Evolutionary conservation across 2,329 filamentous ascomycete genomes (phyloP).

Genomic region (Colletotrichum incanum): DNA sequence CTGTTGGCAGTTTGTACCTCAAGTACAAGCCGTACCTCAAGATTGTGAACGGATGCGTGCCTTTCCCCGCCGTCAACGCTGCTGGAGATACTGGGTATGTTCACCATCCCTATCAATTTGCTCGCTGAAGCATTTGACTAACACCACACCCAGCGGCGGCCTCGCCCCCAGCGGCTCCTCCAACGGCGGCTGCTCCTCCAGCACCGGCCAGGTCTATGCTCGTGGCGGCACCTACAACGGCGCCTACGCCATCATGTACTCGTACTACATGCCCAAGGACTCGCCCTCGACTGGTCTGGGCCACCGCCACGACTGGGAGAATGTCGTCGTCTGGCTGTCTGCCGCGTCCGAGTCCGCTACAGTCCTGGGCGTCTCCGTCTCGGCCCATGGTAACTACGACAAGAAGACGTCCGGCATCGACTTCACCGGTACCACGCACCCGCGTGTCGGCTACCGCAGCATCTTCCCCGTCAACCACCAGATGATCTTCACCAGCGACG

Average conservation of each 20-base stretch:
- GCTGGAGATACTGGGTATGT: slow-evolving; percentile 70
- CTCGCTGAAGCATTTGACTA: slow-evolving; percentile 31
- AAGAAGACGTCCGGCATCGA: slow-evolving; percentile 46
- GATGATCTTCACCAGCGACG: slow-evolving; percentile 52
- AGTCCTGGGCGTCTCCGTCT: slow-evolving; percentile 52
- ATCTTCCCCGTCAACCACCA: slow-evolving; percentile 54
- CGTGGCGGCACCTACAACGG: slow-evolving; percentile 48
- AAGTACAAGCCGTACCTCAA: slow-evolving; percentile 55
- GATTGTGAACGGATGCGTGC: slow-evolving; percentile 73
- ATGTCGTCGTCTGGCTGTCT: slow-evolving; percentile 53
- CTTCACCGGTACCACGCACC: slow-evolving; percentile 47
- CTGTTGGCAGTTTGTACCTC: slow-evolving; percentile 50
- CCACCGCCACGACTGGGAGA: slow-evolving; percentile 58
- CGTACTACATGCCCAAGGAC: slow-evolving; percentile 60
- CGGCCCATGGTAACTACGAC: slow-evolving; percentile 52
- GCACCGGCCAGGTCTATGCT: slow-evolving; percentile 54
- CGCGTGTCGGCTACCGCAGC: slow-evolving; percentile 52
- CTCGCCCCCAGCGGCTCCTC: slow-evolving; percentile 48
- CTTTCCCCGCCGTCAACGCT: slow-evolving; percentile 73
- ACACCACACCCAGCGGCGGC: slow-evolving; percentile 47
- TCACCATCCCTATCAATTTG: neutral
- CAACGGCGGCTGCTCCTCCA: slow-evolving; percentile 49
- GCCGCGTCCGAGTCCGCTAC: slow-evolving; percentile 47
- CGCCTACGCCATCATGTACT: slow-evolving; percentile 53
- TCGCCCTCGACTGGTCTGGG: slow-evolving; percentile 53